Evolutionary conservation across 1,284 basidiomycete species (phyloP).

Genomic region (Neonothopanus nambi): DNA sequence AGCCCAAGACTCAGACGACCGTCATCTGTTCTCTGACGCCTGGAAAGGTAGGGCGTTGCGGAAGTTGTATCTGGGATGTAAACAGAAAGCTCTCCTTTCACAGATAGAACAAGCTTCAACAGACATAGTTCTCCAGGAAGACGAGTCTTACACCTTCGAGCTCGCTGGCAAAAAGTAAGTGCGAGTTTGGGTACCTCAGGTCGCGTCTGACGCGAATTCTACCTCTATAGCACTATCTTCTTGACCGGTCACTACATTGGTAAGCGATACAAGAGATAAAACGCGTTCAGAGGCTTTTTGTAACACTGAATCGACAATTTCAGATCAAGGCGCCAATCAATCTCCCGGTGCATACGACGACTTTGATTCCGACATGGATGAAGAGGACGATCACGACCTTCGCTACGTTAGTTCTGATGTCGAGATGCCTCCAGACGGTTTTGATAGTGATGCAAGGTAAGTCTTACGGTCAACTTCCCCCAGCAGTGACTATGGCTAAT

Average conservation of each 20-base stretch:
- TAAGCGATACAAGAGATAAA: slow-evolving; percentile 32
- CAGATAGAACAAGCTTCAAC: slow-evolving; percentile 82
- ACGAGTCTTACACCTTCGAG: slow-evolving; percentile 71
- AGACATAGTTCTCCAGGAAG: slow-evolving; percentile 76
- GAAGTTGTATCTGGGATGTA: slow-evolving; percentile 20
- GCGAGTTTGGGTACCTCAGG: not conserved
- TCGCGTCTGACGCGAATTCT: slow-evolving; percentile 14
- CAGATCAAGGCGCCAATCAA: slow-evolving; percentile 54
- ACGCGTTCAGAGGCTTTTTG: slow-evolving; percentile 12
- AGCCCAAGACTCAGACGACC: slow-evolving; percentile 37
- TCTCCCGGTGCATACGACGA: slow-evolving; percentile 44
- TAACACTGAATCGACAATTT: slow-evolving; percentile 10
- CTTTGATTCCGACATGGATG: slow-evolving; percentile 51
- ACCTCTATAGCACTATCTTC: slow-evolving; percentile 66
- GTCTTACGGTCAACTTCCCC: slow-evolving; percentile 13
- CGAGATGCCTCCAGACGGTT: slow-evolving; percentile 59
- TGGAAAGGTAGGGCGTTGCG: slow-evolving; percentile 64
- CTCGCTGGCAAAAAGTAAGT: slow-evolving; percentile 83
- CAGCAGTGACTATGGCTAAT: not conserved
- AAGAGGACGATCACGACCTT: slow-evolving; percentile 61
- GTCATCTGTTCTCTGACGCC: slow-evolving; percentile 70
- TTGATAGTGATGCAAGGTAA: slow-evolving; percentile 60
- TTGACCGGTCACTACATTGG: slow-evolving; percentile 91
- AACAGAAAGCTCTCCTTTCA: not conserved
- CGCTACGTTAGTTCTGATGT: slow-evolving; percentile 78